phyloP scores from a whole-genome alignment of 208 protist genomes.

The Wallacemonas sp. region DNA sequence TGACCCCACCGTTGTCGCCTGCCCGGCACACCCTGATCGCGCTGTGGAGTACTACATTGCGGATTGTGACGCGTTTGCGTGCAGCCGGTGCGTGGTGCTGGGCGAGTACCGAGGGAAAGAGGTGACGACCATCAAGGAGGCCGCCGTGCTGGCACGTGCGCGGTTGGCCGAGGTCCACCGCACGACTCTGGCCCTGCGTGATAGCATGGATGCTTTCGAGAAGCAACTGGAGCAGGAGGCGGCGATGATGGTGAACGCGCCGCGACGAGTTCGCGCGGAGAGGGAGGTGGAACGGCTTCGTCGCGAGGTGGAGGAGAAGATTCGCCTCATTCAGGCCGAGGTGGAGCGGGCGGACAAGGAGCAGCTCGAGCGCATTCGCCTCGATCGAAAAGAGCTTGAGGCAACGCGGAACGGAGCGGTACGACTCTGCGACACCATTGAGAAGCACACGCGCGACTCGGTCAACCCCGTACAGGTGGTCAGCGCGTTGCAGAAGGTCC shows the following conservation, averaged over 20 bases:
- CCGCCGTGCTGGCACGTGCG: slow-evolving; percentile 48
- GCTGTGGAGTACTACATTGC: slow-evolving; percentile 77
- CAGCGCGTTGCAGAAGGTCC: slow-evolving; percentile 48
- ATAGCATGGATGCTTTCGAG: slow-evolving; percentile 44
- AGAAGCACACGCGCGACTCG: slow-evolving; percentile 21
- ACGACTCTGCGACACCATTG: slow-evolving; percentile 28
- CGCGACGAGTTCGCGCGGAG: slow-evolving; percentile 48
- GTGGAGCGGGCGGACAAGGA: slow-evolving; percentile 49
- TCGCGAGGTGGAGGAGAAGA: slow-evolving; percentile 58
- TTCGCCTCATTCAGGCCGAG: slow-evolving; percentile 30
- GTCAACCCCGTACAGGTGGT: slow-evolving; percentile 33
- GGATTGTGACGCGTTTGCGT: slow-evolving; percentile 56
- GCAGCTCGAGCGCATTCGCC: slow-evolving; percentile 37
- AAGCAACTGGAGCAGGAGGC: slow-evolving; percentile 45
- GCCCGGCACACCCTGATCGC: slow-evolving; percentile 55
- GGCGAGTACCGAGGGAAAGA: slow-evolving; percentile 53
- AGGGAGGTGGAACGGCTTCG: slow-evolving; percentile 58
- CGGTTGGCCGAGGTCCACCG: slow-evolving; percentile 47
- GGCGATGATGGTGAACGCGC: slow-evolving; percentile 35
- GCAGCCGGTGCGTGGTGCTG: slow-evolving; percentile 71
- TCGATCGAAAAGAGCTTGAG: slow-evolving; percentile 34
- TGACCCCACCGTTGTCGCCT: slow-evolving; percentile 52
- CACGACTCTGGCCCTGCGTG: slow-evolving; percentile 34
- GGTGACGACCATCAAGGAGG: slow-evolving; percentile 61
- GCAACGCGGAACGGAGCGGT: slow-evolving; percentile 30